phyloP scores from a whole-genome alignment of 2,329 filamentous ascomycete species.

The Ceratocystis albifundus region DNA sequence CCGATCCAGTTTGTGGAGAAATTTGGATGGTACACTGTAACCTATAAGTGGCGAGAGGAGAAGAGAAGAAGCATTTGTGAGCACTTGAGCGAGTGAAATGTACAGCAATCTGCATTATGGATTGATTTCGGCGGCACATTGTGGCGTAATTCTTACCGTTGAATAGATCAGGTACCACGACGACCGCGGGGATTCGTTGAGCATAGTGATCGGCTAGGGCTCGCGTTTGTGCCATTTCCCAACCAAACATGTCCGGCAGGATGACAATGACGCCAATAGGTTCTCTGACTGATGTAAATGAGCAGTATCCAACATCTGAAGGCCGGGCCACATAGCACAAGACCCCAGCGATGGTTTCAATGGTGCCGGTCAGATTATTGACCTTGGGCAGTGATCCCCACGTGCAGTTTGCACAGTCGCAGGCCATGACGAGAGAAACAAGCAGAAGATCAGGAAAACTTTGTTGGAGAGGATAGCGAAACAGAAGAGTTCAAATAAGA shows the following conservation, averaged over 20 bases:
- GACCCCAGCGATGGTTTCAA: slow-evolving; percentile 26
- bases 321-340: slow-evolving; percentile 27
- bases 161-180: slow-evolving; percentile 45
- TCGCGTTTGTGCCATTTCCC: slow-evolving; percentile 40
- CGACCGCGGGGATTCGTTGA: slow-evolving; percentile 35
- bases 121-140: no score
- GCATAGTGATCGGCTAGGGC: slow-evolving; percentile 43
- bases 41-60: slow-evolving; percentile 23
- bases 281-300: slow-evolving; percentile 6
- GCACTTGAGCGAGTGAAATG: not conserved
- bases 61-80: not conserved
- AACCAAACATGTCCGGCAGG: slow-evolving; percentile 44
- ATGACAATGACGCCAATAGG: slow-evolving; percentile 40
- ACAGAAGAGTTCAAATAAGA: no score
- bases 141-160: slow-evolving; percentile 25
- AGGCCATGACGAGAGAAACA: not conserved
- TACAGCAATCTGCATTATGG: not conserved
- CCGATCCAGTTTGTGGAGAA: slow-evolving; percentile 27
- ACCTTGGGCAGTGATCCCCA: slow-evolving; percentile 25
- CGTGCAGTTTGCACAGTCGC: slow-evolving; percentile 25
- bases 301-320: slow-evolving; percentile 18
- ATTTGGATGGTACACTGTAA: slow-evolving; percentile 26
- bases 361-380: slow-evolving; percentile 24
- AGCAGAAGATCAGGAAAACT: not conserved
- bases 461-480: not conserved